Conservation (phyloP, 768 basidiomycete species). For the Coprinellus micaceus region DNA sequence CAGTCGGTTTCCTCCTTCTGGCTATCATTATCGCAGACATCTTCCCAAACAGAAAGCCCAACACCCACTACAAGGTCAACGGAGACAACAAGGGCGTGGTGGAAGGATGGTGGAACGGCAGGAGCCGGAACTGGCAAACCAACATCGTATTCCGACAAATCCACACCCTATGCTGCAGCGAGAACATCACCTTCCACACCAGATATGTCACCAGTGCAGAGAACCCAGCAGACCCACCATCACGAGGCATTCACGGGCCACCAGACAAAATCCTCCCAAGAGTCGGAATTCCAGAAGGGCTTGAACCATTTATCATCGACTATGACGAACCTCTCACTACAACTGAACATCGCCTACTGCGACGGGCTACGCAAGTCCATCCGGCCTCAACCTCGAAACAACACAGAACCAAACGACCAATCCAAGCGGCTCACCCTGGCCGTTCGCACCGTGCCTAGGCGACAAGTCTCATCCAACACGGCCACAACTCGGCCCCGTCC, state of each 20-base stretch:
- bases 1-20: constrained; percentile 37
- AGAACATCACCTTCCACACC: constrained; percentile 19
- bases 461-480: too few relatives aligned
- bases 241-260: constrained; percentile 26
- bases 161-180: neutral
- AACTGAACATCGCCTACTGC: constrained; percentile 9
- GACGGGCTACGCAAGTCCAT: neutral
- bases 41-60: neutral
- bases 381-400: neutral
- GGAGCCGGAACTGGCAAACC: constrained; percentile 25
- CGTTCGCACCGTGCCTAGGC: too few relatives aligned
- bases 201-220: constrained; percentile 29
- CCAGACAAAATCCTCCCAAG: constrained; percentile 25
- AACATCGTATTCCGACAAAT: constrained; percentile 26
- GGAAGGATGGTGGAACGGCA: constrained; percentile 34
- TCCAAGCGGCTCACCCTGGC: neutral
- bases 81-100: constrained; percentile 36
- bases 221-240: constrained; percentile 39
- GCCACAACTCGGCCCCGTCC: neutral
- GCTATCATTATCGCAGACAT: constrained; percentile 9
- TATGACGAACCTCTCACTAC: constrained; percentile 11
- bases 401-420: constrained; percentile 2
- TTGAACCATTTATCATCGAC: constrained; percentile 25
- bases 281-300: constrained; percentile 23
- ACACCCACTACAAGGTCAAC: constrained; percentile 20